phyloP scores from a whole-genome alignment of 202 grass and related monocot genomes.

The Schoenoplectus tabernaemontani region DNA sequence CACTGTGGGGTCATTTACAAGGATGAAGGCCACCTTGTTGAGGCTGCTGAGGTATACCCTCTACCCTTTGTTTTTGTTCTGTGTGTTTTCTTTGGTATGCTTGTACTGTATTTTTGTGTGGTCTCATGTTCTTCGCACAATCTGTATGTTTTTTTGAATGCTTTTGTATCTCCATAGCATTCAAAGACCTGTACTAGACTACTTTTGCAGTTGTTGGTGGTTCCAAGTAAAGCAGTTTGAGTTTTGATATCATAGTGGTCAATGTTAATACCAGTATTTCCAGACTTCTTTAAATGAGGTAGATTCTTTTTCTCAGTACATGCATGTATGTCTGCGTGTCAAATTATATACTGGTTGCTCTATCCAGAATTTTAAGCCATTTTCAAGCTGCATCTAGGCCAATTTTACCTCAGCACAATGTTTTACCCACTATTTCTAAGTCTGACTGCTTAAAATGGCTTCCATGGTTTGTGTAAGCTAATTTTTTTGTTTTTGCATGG shows the following conservation, averaged over 20 bases:
- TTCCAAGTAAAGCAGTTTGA: background rate
- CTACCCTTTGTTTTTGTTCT: background rate
- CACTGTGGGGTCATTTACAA: conserved; percentile 96
- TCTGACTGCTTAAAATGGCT: background rate
- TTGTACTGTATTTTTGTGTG: background rate
- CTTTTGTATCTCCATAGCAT: background rate
- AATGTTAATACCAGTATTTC: background rate
- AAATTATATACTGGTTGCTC: background rate
- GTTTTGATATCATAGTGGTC: background rate
- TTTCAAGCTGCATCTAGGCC: background rate
- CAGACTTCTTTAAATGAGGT: background rate
- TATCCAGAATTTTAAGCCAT: background rate
- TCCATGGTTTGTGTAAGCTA: background rate
- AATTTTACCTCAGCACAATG: background rate
- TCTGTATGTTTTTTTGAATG: background rate
- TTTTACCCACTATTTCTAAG: background rate
- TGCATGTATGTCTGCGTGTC: background rate
- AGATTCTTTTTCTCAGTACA: background rate
- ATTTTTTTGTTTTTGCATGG: conserved; percentile 10
- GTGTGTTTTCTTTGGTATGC: background rate
- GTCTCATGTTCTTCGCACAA: background rate
- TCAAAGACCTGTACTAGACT: background rate
- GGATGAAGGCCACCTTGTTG: conserved; percentile 74
- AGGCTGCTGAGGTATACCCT: conserved; percentile 72
- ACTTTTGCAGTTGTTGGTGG: background rate